phyloP scores from a whole-genome alignment of 2,329 filamentous ascomycete genomes.

The Epichloe uncinata region DNA sequence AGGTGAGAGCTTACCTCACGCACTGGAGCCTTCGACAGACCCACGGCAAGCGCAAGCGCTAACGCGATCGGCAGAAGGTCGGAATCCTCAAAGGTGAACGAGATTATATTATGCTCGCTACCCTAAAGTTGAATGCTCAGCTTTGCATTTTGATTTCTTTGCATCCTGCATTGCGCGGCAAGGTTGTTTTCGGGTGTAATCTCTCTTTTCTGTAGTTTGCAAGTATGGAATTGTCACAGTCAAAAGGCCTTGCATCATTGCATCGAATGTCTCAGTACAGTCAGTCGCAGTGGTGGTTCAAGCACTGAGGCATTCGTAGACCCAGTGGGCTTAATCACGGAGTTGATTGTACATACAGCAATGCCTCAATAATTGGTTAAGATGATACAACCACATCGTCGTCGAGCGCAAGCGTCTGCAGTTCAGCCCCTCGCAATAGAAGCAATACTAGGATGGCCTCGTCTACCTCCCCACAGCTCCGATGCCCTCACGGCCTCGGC shows the following conservation, averaged over 20 bases:
- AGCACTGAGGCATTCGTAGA: neutral
- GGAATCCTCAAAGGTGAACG: conserved; percentile 7
- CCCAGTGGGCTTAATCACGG: neutral
- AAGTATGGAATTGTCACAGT: too few species aligned
- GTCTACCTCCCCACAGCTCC: neutral
- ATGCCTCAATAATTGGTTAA: neutral
- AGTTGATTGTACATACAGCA: neutral
- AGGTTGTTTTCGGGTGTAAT: too few species aligned
- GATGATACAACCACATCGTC: neutral
- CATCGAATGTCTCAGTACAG: neutral
- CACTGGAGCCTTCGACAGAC: conserved; percentile 22
- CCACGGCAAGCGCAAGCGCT: conserved; percentile 1
- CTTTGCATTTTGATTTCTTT: too few species aligned
- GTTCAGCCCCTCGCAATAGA: neutral
- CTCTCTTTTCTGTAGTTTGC: too few species aligned
- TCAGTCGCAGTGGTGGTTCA: too few species aligned
- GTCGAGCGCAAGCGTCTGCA: neutral
- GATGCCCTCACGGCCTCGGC: neutral
- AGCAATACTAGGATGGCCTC: neutral
- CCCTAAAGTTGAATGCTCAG: neutral
- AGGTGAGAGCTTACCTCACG: conserved; percentile 27
- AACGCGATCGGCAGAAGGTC: conserved; percentile 19
- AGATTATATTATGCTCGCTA: neutral
- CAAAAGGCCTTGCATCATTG: neutral
- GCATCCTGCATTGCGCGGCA: too few species aligned